Evolutionary conservation across 768 basidiomycete species (phyloP).

Genomic region (Naganishia vishniacii): DNA sequence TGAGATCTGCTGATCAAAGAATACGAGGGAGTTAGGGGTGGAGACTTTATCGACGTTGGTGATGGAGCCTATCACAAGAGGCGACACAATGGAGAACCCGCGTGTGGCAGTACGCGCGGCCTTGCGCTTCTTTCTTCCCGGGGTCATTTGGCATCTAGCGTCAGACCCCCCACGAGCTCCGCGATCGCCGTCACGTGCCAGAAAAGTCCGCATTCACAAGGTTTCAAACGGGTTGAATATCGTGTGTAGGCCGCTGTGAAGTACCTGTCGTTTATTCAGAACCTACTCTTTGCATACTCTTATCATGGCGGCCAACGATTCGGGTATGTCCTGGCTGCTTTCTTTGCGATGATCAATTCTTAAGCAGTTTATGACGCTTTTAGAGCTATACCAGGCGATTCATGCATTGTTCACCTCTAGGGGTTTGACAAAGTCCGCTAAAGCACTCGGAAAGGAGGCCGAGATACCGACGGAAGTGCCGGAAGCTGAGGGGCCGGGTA

Average conservation of each 20-base stretch:
- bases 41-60: too few species aligned
- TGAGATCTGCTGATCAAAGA: background rate
- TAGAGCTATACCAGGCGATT: slow-evolving; percentile 44
- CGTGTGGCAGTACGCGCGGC: background rate
- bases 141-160: too few species aligned
- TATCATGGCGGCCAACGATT: slow-evolving; percentile 3
- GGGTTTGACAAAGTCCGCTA: slow-evolving; percentile 40
- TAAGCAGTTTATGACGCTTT: background rate
- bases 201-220: too few species aligned
- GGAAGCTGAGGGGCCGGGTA: slow-evolving; percentile 12
- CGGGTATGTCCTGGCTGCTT: background rate
- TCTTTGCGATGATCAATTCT: background rate
- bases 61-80: background rate
- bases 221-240: too few species aligned
- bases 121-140: too few species aligned
- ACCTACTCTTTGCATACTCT: too few species aligned
- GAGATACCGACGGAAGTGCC: slow-evolving; percentile 21
- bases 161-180: too few species aligned
- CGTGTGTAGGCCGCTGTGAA: too few species aligned
- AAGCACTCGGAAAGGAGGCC: slow-evolving; percentile 43
- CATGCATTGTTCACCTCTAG: slow-evolving; percentile 39
- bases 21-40: too few species aligned
- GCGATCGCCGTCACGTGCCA: background rate
- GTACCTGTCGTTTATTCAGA: too few species aligned
- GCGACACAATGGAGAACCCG: background rate